Evolutionary conservation across 345 rosid species (phyloP), one percentile per base, ranked within the genome.

Genomic region (Bruguiera gymnorhiza): DNA sequence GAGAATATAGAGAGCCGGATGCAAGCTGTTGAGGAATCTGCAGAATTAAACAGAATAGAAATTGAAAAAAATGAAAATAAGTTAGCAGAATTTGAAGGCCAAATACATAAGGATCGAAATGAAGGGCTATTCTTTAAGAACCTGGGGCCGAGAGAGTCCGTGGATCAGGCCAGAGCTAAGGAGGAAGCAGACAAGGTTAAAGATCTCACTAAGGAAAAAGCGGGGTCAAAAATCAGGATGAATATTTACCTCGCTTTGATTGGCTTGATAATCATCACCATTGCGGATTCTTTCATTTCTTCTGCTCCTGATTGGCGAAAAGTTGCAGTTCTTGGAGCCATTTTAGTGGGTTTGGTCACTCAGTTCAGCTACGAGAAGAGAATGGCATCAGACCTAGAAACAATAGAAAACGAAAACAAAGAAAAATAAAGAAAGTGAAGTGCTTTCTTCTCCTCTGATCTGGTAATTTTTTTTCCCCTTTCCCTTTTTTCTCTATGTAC

Each of bases 111-210:
- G 71, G 97, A 83, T 32, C 78, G 87, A 76, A 92, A 95, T 29
- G 89, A 88, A 77, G 92, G 99, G 53, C 55, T 95, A 82, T 95
- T 95, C 85, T 95, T 95, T 70, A 84, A 90, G 86, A 90, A 83
- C 81, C 79, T 92, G 69, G 76, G 86, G 19, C 79, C 81, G 65
- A 86, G 78, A 77, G 74, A 82, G 68, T 79, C 89, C 0, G 73
- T 76, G 36, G 93, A 88, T 57, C 63, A 34, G 79, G 83, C 72
- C 70, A 80, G 82, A 72, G 90, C 92, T 37, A 88, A 74, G 78
- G 87, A 84, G 55, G 97, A 89, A 76, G 63, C 80, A 11, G 72
- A 79, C 65, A 88, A 77, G 80, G 81, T 87, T 69, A 71, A 81
- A 66, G 87, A 83, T 52, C 61, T 84, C 27, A 70, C 81, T 1